phyloP scores from a whole-genome alignment of 2,329 filamentous ascomycete genomes.

The Fusarium sp. region DNA sequence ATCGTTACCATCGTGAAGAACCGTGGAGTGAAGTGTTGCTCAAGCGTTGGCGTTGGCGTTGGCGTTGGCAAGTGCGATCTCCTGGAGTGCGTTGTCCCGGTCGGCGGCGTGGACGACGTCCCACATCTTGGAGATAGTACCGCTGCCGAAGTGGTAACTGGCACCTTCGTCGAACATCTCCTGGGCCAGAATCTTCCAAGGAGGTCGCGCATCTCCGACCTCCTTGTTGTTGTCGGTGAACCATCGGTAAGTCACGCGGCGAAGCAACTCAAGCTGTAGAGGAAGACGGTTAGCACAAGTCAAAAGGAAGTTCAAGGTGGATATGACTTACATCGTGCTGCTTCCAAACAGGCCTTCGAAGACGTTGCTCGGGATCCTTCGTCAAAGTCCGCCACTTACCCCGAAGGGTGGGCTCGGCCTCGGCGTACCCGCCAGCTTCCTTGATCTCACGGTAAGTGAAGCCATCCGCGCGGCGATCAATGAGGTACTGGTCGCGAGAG shows the following conservation, averaged over 20 bases:
- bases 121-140: constrained; percentile 70
- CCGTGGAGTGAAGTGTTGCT: neutral
- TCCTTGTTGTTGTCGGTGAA: neutral
- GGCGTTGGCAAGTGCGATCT: too few relatives aligned
- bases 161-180: constrained; percentile 65
- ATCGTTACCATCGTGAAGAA: neutral
- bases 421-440: constrained; percentile 63
- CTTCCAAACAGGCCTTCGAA: constrained; percentile 75
- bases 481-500: neutral
- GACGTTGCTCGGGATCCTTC: constrained; percentile 70
- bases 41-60: neutral
- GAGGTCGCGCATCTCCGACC: constrained; percentile 40
- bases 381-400: constrained; percentile 75
- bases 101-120: constrained; percentile 40
- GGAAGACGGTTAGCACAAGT: neutral
- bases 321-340: constrained; percentile 69
- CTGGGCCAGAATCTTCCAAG: constrained; percentile 69
- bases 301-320: neutral
- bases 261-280: neutral
- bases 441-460: neutral
- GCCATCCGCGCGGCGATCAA: neutral
- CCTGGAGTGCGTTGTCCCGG: too few relatives aligned
- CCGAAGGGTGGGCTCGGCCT: constrained; percentile 79
- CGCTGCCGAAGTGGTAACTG: constrained; percentile 69
- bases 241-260: neutral